Evolutionary conservation across 805 yeast genomes (phyloP), one percentile per base, ranked within the genome.

Genomic region (Candida yuanshanica): DNA sequence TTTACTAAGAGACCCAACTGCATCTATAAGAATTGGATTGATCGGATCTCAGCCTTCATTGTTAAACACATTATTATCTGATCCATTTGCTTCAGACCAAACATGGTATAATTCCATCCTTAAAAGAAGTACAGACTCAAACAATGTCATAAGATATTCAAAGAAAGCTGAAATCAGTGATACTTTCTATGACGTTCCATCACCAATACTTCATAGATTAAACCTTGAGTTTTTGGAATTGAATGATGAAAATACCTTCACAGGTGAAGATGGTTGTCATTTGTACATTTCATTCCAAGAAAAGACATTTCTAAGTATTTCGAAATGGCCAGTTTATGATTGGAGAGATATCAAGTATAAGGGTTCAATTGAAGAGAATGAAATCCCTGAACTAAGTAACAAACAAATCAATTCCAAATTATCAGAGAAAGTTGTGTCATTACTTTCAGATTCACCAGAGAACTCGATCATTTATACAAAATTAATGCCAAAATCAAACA

Each of bases 11-110:
- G 23, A 17, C 24, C 47, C 49, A 25, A 39, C 48, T n/a, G 32
- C 41, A 3, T 51, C 51, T 10, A 45, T 58, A 11, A 48, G 64
- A 38, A 54, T 62, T 31, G 66, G 66, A 4, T 44, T 63, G 9
- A 43, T 61, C 22, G 50, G 57, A 1, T 31, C 56, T 1, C 49
- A 48, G 21, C 42, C 44, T 5, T 48, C 55, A 2, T 43, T 62
- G 9, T 39, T 63, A 10, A 55, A 57, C 17, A 47, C 64, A 6
- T 26, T 63, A 4, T 35, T 63, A 26, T 52, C 62, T 2, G 65
- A 63, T 42, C 65, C 64, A 9, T 62, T 61, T 36, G 54, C 59
- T 2, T 32, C 55, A 1, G 58, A 62, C 25, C 63, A 59, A 36
- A 22, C 53, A 10, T 63, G 68, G 68, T 52, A 51, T 33, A 38